Evolutionary conservation across 139 green algal species (phyloP).

Genomic region (Chlorella sp.): DNA sequence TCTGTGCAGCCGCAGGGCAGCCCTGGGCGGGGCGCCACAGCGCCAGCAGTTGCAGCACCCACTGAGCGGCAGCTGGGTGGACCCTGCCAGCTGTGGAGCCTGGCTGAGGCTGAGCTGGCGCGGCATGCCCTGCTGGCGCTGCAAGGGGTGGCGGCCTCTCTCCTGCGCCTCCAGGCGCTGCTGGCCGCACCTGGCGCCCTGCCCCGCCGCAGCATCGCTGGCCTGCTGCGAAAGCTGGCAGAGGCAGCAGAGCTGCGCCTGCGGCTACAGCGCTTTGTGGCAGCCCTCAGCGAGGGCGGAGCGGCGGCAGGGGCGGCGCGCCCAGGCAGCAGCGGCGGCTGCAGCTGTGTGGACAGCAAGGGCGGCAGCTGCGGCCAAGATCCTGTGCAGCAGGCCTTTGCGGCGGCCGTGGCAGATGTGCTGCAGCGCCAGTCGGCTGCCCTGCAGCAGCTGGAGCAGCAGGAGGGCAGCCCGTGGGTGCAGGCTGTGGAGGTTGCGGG

Average conservation of each 20-base stretch:
- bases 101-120: slow-evolving; percentile 24
- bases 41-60: neutral
- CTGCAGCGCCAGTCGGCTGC: slow-evolving; percentile 14
- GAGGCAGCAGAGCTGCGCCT: slow-evolving; percentile 20
- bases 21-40: neutral
- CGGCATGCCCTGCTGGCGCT: slow-evolving; percentile 25
- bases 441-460: slow-evolving; percentile 37
- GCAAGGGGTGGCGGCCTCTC: slow-evolving; percentile 13
- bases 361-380: neutral
- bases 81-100: slow-evolving; percentile 23
- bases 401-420: slow-evolving; percentile 3
- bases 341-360: neutral
- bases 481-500: neutral
- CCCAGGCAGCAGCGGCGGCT: neutral
- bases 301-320: neutral
- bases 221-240: slow-evolving; percentile 6
- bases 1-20: neutral
- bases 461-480: slow-evolving; percentile 9
- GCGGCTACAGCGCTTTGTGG: slow-evolving; percentile 32
- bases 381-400: slow-evolving; percentile 31
- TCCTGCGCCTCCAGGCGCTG: slow-evolving; percentile 22
- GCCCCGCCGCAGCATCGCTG: slow-evolving; percentile 2
- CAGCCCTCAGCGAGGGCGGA: neutral
- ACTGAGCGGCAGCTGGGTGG: neutral
- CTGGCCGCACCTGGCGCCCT: slow-evolving; percentile 17